A percentile compares a stretch with the other conserved stretches of the same genome.
Evolutionary conservation across 768 basidiomycete genomes (phyloP).

Genomic region (Agrocybe pediades): DNA sequence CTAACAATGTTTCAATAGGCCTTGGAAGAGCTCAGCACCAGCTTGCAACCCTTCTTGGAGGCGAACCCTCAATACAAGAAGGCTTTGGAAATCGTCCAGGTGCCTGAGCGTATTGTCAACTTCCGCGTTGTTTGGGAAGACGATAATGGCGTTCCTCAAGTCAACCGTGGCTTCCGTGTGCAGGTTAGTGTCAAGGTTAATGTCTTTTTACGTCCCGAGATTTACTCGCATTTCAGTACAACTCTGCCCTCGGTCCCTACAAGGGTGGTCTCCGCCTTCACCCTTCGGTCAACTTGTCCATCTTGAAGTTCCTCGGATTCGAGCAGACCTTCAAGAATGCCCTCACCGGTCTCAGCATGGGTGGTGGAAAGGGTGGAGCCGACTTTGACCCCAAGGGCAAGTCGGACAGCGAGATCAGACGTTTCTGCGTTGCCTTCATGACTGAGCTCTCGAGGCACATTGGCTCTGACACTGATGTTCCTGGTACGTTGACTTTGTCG

Average conservation of each 20-base stretch:
- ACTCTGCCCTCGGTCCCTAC: conserved; percentile 78
- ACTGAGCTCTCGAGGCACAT: conserved; percentile 72
- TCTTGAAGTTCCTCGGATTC: conserved; percentile 84
- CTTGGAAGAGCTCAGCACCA: conserved; percentile 62
- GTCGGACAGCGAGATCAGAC: conserved; percentile 71
- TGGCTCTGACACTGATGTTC: conserved; percentile 75
- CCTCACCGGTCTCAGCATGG: conserved; percentile 75
- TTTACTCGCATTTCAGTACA: conserved; percentile 46
- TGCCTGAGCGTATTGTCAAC: conserved; percentile 58
- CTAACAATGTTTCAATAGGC: conserved; percentile 39
- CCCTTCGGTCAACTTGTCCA: conserved; percentile 78
- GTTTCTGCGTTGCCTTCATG: conserved; percentile 77
- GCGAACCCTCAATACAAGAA: conserved; percentile 69
- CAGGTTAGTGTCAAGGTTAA: conserved; percentile 44
- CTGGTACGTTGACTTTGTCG: conserved; percentile 37
- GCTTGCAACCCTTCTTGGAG: conserved; percentile 64
- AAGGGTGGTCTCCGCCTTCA: conserved; percentile 80
- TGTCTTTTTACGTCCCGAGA: neutral
- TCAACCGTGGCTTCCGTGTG: conserved; percentile 75
- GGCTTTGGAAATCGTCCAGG: conserved; percentile 63
- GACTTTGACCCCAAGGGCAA: conserved; percentile 87
- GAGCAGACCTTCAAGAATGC: conserved; percentile 86
- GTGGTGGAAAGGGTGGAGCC: conserved; percentile 77
- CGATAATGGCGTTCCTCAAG: conserved; percentile 62
- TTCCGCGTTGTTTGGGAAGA: conserved; percentile 83